phyloP scores from a whole-genome alignment of 2,329 filamentous ascomycete genomes.

The Dactylellina leptospora region DNA sequence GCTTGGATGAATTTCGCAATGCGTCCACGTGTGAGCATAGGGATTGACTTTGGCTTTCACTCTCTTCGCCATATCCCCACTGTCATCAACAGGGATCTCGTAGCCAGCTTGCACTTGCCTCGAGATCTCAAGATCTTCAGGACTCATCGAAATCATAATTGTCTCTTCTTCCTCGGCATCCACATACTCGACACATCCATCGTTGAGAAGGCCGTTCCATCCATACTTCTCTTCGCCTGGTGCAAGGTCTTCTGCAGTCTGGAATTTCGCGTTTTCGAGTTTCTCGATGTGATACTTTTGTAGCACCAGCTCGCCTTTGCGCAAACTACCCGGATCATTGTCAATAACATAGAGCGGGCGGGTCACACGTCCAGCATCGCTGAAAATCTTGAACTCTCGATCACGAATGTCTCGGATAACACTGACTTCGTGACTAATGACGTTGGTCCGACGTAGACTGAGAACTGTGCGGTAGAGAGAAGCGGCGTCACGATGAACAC shows the following conservation, averaged over 20 bases:
- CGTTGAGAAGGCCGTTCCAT: slow-evolving; percentile 84
- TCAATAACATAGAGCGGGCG: slow-evolving; percentile 93
- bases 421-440: slow-evolving; percentile 90
- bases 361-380: slow-evolving; percentile 93
- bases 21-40: slow-evolving; percentile 84
- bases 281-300: slow-evolving; percentile 83
- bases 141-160: slow-evolving; percentile 99
- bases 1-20: slow-evolving; percentile 98
- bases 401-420: slow-evolving; percentile 96
- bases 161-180: slow-evolving; percentile 99
- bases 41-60: slow-evolving; percentile 88
- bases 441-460: slow-evolving; percentile 78
- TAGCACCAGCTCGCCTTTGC: slow-evolving; percentile 81
- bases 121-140: slow-evolving; percentile 86
- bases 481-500: slow-evolving; percentile 87
- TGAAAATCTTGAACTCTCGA: slow-evolving; percentile 98
- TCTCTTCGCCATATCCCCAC: slow-evolving; percentile 79
- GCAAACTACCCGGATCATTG: slow-evolving; percentile 75
- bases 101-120: slow-evolving; percentile 74
- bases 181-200: slow-evolving; percentile 91
- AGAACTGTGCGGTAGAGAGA: slow-evolving; percentile 82
- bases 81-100: slow-evolving; percentile 69
- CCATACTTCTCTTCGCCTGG: slow-evolving; percentile 67
- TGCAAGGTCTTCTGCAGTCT: slow-evolving; percentile 65
- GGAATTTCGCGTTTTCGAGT: slow-evolving; percentile 72